A percentile compares a stretch with the other conserved stretches of the same genome.
These are phyloP conservation scores for Arabis alpina DNA, from an alignment of 345 rosid species.

Conservation along the genomic window DNA sequence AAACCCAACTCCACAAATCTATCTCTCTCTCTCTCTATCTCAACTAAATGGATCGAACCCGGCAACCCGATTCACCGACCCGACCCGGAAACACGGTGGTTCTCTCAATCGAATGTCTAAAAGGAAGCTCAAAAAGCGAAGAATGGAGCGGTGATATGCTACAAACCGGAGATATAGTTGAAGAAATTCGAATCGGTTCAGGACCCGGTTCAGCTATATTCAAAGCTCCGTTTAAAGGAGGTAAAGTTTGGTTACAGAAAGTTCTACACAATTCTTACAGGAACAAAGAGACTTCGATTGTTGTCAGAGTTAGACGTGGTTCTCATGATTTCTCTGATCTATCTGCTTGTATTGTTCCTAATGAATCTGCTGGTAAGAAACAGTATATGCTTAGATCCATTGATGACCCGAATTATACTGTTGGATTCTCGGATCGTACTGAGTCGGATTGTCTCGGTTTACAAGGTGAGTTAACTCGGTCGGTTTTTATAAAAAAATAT, in stretches of 20 bases:
- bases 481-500: background rate
- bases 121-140: slow-evolving; percentile 86
- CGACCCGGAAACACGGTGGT: slow-evolving; percentile 49
- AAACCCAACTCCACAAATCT: background rate
- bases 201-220: slow-evolving; percentile 51
- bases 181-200: slow-evolving; percentile 75
- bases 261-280: slow-evolving; percentile 69
- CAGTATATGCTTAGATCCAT: slow-evolving; percentile 85
- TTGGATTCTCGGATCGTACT: slow-evolving; percentile 83
- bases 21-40: slow-evolving; percentile 7
- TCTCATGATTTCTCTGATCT: slow-evolving; percentile 64
- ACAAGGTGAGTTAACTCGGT: slow-evolving; percentile 66
- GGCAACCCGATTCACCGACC: slow-evolving; percentile 49
- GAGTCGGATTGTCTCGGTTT: slow-evolving; percentile 81
- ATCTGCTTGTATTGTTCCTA: slow-evolving; percentile 93
- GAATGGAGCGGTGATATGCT: slow-evolving; percentile 98
- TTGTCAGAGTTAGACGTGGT: slow-evolving; percentile 79
- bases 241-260: slow-evolving; percentile 77
- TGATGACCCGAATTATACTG: slow-evolving; percentile 86
- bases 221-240: slow-evolving; percentile 86
- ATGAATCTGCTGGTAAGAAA: slow-evolving; percentile 63
- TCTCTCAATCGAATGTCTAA: slow-evolving; percentile 84
- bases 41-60: slow-evolving; percentile 54
- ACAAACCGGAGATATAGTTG: slow-evolving; percentile 97
- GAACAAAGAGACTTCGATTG: slow-evolving; percentile 77